Evolutionary conservation across 106 monocot species (phyloP).

Genomic region (Platanthera zijinensis): DNA sequence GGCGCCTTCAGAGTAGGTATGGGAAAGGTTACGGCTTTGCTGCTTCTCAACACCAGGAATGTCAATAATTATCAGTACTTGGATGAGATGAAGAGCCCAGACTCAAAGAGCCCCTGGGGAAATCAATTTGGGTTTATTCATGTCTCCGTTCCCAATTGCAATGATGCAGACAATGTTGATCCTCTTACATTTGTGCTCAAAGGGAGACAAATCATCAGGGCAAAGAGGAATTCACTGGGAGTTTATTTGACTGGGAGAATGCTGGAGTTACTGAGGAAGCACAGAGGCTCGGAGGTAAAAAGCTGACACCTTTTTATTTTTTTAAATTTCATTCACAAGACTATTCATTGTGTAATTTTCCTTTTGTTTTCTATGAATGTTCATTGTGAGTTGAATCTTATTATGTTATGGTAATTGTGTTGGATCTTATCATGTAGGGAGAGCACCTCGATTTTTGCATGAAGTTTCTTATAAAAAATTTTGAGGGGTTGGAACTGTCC

Average conservation of each 20-base stretch:
- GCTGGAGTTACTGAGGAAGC: constrained; percentile 37
- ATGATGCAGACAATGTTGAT: constrained; percentile 20
- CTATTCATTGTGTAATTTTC: no score
- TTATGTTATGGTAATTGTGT: no score
- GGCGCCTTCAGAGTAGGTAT: background rate
- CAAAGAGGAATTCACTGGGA: constrained; percentile 50
- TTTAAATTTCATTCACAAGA: no score
- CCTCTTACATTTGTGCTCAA: constrained; percentile 40
- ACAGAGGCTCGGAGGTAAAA: constrained; percentile 57
- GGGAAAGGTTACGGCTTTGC: constrained; percentile 35
- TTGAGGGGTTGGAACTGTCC: no score
- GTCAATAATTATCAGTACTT: constrained; percentile 31
- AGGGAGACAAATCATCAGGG: constrained; percentile 37
- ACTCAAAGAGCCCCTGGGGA: constrained; percentile 46
- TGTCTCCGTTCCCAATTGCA: constrained; percentile 28
- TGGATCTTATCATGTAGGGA: no score
- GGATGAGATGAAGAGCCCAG: constrained; percentile 31
- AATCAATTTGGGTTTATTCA: constrained; percentile 74
- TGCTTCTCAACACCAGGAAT: constrained; percentile 56
- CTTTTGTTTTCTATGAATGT: no score
- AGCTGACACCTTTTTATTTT: no score
- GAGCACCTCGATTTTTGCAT: no score
- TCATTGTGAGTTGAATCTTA: no score
- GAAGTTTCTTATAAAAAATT: no score
- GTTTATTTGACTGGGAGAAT: constrained; percentile 49